Base-by-base conservation (phyloP, 805 yeast genomes). In the Kuraishia molischiana region DNA sequence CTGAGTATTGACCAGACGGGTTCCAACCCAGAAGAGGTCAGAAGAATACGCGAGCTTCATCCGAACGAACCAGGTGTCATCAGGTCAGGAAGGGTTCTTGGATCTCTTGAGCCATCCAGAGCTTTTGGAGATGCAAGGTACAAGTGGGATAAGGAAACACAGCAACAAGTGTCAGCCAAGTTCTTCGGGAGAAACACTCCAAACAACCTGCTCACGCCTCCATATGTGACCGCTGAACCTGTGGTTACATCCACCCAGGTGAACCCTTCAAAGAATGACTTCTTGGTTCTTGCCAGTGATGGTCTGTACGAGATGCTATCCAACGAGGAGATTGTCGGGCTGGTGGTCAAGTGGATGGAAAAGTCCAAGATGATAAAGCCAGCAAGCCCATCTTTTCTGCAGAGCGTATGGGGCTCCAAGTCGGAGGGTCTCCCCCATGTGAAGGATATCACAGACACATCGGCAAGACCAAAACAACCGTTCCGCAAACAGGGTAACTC, bases 111-210 rank as follows among this genome's bases (percentile, higher is more conserved):
- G 59, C 98, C 98, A 11, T 77, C 95, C 0, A 70, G 98, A 51
- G 95, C 97, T 1, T 92, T 92, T 66, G 98, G 98, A 35, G 98
- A 92, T 58, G 95, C 95, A 41, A 73, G 96, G 43, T 92, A 86
- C 55, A 92, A 92, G 54, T 72, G 95, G 67, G 75, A 87, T 11
- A 58, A 55, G 9, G 76, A 79, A 18, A 71, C 85, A 40, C 97
- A 94, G 51, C 80, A 80, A 35, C 62, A 69, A 41, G 69, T 84
- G 19, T 79, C 85, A 48, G 70, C 79, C 43, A 79, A 78, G 49
- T 79, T 87, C 47, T 89, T 90, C 54, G 94, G 95, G 26, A 72
- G 90, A 53, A 62, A 72, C 41, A 73, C 84, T 19, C 94, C 94
- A 24, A 73, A 74, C 37, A 73, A 76, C 47, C 69, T 85, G 42